Conservation (phyloP, 2,329 filamentous ascomycete genomes). For the Botrytis cinerea region DNA sequence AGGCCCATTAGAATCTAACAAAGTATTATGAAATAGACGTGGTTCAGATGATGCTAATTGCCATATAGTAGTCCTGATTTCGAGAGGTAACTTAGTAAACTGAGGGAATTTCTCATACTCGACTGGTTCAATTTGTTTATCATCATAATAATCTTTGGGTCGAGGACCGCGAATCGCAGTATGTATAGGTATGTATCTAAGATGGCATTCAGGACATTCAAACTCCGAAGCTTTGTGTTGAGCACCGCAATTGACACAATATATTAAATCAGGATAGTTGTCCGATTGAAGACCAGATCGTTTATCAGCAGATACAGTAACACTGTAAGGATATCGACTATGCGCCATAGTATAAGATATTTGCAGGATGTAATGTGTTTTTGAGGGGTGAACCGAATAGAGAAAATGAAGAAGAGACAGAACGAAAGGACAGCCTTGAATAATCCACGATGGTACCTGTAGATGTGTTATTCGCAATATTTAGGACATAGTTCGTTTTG, state of each 20-base stretch:
- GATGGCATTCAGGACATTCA: neutral
- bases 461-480: too few species aligned
- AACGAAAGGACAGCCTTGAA: neutral
- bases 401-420: too few species aligned
- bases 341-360: neutral
- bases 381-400: neutral
- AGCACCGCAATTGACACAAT: neutral
- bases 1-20: too few species aligned
- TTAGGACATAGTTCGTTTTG: too few species aligned
- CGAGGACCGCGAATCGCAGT: neutral
- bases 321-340: neutral
- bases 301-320: neutral
- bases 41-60: too few species aligned
- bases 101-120: too few species aligned
- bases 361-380: too few species aligned
- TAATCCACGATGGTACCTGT: too few species aligned
- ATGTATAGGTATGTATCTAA: neutral
- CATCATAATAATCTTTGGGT: neutral
- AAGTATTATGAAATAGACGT: too few species aligned
- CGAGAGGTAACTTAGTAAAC: too few species aligned
- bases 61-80: too few species aligned
- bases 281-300: neutral
- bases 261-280: too few species aligned
- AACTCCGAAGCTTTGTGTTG: neutral
- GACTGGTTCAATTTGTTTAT: neutral